Evolutionary conservation across 2,329 filamentous ascomycete species (phyloP), one percentile per base, ranked within the genome.

Genomic region (Phaeophleospora eucalypticola): DNA sequence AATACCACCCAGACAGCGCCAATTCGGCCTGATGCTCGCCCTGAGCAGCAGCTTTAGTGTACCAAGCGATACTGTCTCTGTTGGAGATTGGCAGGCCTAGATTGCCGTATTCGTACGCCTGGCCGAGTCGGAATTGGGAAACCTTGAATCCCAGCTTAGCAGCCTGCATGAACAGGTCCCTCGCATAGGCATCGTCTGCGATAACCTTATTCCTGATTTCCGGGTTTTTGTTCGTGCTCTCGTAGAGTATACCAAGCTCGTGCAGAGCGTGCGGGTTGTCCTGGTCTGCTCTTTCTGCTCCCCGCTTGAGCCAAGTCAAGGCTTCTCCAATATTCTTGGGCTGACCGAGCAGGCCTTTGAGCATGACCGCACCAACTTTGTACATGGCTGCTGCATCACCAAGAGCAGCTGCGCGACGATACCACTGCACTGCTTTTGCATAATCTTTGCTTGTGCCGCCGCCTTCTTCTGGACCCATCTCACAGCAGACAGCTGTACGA

Each of bases 311-410:
- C 90, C 93, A 97, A 17, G 82, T 83, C 18, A 96, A 80, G 15
- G 89, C 90, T 70, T 97, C 93, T 36, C 86, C 80, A 2, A 88
- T 80, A 62, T 94, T 95, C 62, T 77, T 82, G 18, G 77, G 79
- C 65, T 97, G 90, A 3, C 90, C 90, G n/a, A 98, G 78, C 20
- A 97, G 76, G 9, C 91, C 93, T 68, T 97, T 97, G 45, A 97
- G 79, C 52, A 88, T 74, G 56, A 98, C 95, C 84, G 96, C 95
- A 48, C 93, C 93, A 69, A 97, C 83, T 70, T 98, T 98, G 74
- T 96, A 98, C 89, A 97, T 95, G 21, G 90, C 93, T 0, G 91
- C 87, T 1, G 86, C 85, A 62, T 98, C 91, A 2, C 93, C 91
- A 2, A 97, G 76, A 10, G 86, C 85, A 9, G 93, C 91, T 4